phyloP scores from a whole-genome alignment of 257 asterid species.

The Petunia secreta region DNA sequence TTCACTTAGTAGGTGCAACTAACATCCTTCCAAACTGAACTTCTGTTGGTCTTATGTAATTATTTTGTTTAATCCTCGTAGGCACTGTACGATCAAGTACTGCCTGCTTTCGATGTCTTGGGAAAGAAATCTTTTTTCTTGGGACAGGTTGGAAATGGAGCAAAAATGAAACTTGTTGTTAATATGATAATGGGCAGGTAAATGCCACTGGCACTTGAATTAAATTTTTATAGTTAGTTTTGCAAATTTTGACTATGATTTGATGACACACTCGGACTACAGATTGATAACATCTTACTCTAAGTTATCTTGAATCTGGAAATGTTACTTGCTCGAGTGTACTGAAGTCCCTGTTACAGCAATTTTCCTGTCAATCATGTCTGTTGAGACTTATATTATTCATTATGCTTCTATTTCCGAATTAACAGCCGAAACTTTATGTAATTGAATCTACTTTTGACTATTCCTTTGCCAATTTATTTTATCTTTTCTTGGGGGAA shows the following conservation, averaged over 20 bases:
- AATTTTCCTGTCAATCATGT: too few species aligned
- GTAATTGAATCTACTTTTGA: too few species aligned
- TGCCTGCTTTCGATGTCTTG: constrained; percentile 86
- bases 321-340: too few species aligned
- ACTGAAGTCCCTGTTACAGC: too few species aligned
- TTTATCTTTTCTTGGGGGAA: neutral
- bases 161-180: constrained; percentile 97
- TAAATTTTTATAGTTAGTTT: neutral
- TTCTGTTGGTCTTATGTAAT: constrained; percentile 23
- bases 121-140: constrained; percentile 90
- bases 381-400: too few species aligned
- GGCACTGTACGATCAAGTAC: constrained; percentile 67
- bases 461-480: neutral
- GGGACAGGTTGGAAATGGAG: constrained; percentile 92
- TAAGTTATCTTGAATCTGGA: too few species aligned
- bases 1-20: neutral
- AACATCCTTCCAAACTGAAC: constrained; percentile 16
- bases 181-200: constrained; percentile 99
- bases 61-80: constrained; percentile 31
- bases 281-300: too few species aligned
- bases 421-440: neutral
- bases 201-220: neutral
- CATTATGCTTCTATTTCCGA: neutral
- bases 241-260: neutral
- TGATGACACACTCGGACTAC: too few species aligned